Evolutionary conservation across 257 asterid species (phyloP).

Genomic region (Cynanchum wilfordii): DNA sequence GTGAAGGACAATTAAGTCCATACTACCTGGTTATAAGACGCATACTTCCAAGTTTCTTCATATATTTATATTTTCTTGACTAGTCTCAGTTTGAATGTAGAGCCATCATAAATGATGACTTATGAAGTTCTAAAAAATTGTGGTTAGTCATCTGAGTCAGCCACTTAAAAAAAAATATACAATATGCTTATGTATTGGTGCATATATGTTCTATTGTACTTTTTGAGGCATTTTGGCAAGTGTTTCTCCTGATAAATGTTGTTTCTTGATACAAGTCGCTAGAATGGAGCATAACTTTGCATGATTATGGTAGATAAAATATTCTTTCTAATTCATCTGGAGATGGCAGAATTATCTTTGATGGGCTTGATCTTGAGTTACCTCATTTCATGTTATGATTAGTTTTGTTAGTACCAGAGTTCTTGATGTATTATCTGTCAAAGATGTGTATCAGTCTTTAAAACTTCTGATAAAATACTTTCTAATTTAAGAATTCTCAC

Average conservation of each 20-base stretch:
- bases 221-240: background rate
- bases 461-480: background rate
- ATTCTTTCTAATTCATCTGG: background rate
- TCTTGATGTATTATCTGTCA: background rate
- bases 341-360: background rate
- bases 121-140: background rate
- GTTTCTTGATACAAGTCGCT: background rate
- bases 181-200: background rate
- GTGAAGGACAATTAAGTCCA: slow-evolving; percentile 1
- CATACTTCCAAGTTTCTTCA: background rate
- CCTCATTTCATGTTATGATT: background rate
- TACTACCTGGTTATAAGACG: background rate
- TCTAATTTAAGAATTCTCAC: background rate
- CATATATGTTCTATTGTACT: background rate
- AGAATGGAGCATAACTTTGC: background rate
- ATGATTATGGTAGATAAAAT: background rate
- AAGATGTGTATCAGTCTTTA: background rate
- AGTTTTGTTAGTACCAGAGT: background rate
- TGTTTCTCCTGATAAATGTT: background rate
- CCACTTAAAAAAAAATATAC: background rate
- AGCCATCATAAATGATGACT: slow-evolving; percentile 1
- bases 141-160: background rate
- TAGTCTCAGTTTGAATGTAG: background rate
- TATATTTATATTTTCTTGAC: background rate
- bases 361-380: background rate